Evolutionary conservation across 164 flowering plant species (phyloP), one percentile per base, ranked within the genome.

Genomic region (Amborella trichopoda): DNA sequence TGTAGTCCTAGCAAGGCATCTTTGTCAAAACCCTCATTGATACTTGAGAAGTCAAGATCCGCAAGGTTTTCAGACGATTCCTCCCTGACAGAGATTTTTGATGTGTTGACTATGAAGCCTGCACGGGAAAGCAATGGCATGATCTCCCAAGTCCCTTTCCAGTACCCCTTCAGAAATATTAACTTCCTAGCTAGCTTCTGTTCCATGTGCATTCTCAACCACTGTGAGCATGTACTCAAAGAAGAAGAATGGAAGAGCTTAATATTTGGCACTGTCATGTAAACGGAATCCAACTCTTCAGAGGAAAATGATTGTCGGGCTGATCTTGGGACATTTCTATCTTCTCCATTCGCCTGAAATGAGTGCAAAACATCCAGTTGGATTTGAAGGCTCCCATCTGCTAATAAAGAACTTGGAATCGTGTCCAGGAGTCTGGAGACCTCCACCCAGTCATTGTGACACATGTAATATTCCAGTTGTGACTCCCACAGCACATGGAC

Each of bases 401-500:
- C 68, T 45, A 85, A 56, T 48, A 65, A 65, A 52, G 64, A 66
- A 22, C 59, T 16, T 55, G 99, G 99, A 59, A 93, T 65, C 53
- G 69, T 40, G 45, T 85, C 83, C 51, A 88, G 53, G 25, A 93
- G 84, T 56, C 61, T 71, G 14, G 63, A 63, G 4, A 82, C 84
- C 70, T 81, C 85, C 37, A 61, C 73, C 95, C 88, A 81, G 57
- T 93, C 69, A 66, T 80, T 79, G 56, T 75, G 99, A 60, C 72
- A 70, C 40, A 78, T 40, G 53, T 82, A 65, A 59, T 88, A 93
- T 63, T 84, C 99, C 45, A 88, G 68, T 62, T 84, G 84, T 32
- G 96, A 84, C 55, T 93, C 96, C 95, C 95, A 93, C 38, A 56
- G 53, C 20, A 84, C 66, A 58, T 80, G 69, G 56, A 73, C 84